These are phyloP conservation scores for Penicillium griseofulvum DNA, from an alignment of 2,329 filamentous ascomycete genomes.

Conservation along the genomic window DNA sequence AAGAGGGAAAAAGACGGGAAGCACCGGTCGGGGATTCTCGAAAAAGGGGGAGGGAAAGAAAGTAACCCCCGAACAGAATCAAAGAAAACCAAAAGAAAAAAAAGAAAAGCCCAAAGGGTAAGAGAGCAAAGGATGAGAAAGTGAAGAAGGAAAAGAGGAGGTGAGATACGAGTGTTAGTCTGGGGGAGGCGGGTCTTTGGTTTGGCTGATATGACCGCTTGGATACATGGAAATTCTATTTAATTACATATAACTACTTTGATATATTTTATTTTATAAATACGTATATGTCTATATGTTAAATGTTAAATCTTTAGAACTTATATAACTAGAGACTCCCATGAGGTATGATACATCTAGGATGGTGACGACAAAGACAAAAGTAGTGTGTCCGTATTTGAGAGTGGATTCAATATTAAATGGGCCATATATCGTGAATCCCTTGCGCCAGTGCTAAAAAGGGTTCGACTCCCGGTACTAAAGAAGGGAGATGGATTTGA, in stretches of 20 bases:
- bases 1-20: conserved; percentile 25
- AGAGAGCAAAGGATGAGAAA: conserved; percentile 11
- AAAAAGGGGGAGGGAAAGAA: conserved; percentile 18
- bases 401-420: conserved; percentile 3
- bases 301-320: too few relatives aligned
- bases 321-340: too few relatives aligned
- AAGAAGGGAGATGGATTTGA: conserved; percentile 1
- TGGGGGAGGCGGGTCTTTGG: conserved; percentile 21
- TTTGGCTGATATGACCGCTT: not conserved
- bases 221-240: not conserved
- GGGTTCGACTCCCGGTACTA: conserved; percentile 19
- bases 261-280: too few relatives aligned
- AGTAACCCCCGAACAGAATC: conserved; percentile 3
- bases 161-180: conserved; percentile 20
- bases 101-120: conserved; percentile 8
- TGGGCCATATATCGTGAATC: conserved; percentile 1
- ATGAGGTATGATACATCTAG: not conserved
- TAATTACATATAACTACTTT: not conserved
- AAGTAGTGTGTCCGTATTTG: not conserved
- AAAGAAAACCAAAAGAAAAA: conserved; percentile 17
- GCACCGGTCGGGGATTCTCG: conserved; percentile 12
- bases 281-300: too few relatives aligned
- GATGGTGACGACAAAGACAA: not conserved
- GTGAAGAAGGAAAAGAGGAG: conserved; percentile 21
- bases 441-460: conserved; percentile 16